Evolutionary conservation across 129 eudicot species (phyloP), one percentile per base, ranked within the genome.

Genomic region (Scalesia atractyloides): DNA sequence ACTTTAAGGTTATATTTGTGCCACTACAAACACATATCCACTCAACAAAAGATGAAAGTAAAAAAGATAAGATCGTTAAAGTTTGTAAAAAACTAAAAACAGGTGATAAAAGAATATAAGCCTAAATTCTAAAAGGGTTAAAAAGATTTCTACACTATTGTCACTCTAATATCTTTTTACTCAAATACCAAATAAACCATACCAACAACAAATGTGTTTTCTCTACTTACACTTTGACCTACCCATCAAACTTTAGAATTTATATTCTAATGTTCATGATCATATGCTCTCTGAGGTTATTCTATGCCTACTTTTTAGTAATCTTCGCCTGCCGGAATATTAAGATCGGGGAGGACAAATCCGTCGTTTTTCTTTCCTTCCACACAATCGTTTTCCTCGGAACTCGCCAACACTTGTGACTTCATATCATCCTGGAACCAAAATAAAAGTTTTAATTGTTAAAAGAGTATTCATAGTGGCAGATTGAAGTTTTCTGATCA

Each of bases 181-280:
- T 77, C 61, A 50, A 68, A 33, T 33, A 60, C 19, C 37, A 60
- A 69, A 60, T 52, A 20, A 60, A 74, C 68, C 58, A 75, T 75
- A 41, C 59, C 15, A 43, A 20, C 58, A 9, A 4, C 67, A 39
- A 50, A 60, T 60, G 19, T 60, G 43, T 60, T 60, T 33, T 62
- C 51, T 17, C 73, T 78, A 72, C 82, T 78, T 78, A 78, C 82
- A 78, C 44, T 68, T 60, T 64, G 39, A 3, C 62, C 68, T 64
- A 70, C 66, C 60, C 73, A 71, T 78, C 82, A 78, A 78, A 71
- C 78, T 60, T 78, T 64, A 78, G 77, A 71, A 71, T 58, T 78
- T 78, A 64, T 71, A 41, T 71, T 68, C 77, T 78, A 18, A 30
- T 30, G 34, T 64, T 64, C 73, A 64, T 78, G 82, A 71, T 30